Base-by-base conservation (phyloP, 1,284 basidiomycete species). In the Trichosporon coremiiforme region DNA sequence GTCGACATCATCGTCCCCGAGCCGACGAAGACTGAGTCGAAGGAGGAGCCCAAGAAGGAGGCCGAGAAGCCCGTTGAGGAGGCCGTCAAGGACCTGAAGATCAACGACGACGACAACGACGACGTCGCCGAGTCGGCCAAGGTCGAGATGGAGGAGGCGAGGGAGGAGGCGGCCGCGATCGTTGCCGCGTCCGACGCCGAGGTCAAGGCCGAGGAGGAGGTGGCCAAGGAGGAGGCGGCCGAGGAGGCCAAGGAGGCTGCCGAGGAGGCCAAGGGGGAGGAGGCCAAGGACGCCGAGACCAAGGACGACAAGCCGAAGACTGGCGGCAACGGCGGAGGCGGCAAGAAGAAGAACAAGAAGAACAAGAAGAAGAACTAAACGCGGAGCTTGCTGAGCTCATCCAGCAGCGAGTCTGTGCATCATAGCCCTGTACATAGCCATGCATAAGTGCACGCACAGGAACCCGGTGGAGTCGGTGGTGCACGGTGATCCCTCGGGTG, bases 281-380 rank as follows among this genome's bases (percentile, higher is more conserved):
- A 64, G 29, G 70, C 68, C 33, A 57, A 70, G 45, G 74, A 74
- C 20, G 71, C 68, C 29, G 50, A 73, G 10, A 25, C 25, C 25
- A 77, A 73, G 7, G 35, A 66, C 6, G 75, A 75, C 10, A 72
- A 69, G 17, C 74, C 72, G 6, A 74, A 74, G 35, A 74, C 72
- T 36, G 55, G 75, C 47, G 76, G 41, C 41, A 45, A 45, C 41
- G 41, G 77, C 12, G 73, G 69, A 6, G 33, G 33, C 33, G 36
- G 36, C 33, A 74, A 73, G 55, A 75, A 77, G 64, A 77, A 79
- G 35, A 65, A 75, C 64, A 72, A 77, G 55, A 78, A 75, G 73
- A 76, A 74, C 45, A 65, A 31, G 38, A 50, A 66, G 47, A 47
- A 62, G 57, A 62, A 62, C 57, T 62, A 33, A 12, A 12, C 31